Base-by-base conservation (phyloP, 768 basidiomycete genomes). In the Tylopilus intermedius region DNA sequence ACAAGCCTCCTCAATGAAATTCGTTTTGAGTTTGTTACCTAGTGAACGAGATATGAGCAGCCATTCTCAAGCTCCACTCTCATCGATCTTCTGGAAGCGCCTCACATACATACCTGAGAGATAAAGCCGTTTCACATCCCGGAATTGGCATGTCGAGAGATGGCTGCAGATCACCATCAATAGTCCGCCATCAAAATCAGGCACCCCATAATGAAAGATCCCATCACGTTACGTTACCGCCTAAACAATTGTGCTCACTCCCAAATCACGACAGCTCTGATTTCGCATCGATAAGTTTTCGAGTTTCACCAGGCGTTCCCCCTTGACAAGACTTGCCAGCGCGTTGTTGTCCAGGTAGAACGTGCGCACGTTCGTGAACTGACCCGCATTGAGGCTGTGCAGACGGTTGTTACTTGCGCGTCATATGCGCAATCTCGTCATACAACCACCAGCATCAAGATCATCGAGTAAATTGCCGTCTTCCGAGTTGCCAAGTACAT, bases 51-150 rank as follows among this genome's bases (percentile, higher is more conserved):
- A 65, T 55, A 53, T 52, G 11, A 52, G 46, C 62, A 50, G 56
- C 53, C 53, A 32, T 61, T 55, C 56, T 50, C 51, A 58, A 48
- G 50, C 60, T 27, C 57, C 50, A 49, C 56, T 43, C 54, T 45
- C 22, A 39, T 22, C 11, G 39, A 50, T 62, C 53, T 53, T 60
- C 56, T 50, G 48, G 45, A 53, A 58, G 35, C 13, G 24, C 47
- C 37, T 24, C 51, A 18, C 18, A 18, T 18, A 77, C 89, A 59
- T 67, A 92, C 93, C 92, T 59, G 92, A 94, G 50, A 97, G 82
- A 76, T 97, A 99, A 65, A 98, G 72, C 49, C 94, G 83, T 73
- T 94, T 94, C 62, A 93, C 84, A 73, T 94, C 91, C 65, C 90
- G 84, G 64, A 96, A 81, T 66, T 92, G 88, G 62, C 81, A 83